A percentile compares a stretch with the other conserved stretches of the same genome.
phyloP scores from a whole-genome alignment of 148 eudicot genomes.

The Polygonum maritimum region DNA sequence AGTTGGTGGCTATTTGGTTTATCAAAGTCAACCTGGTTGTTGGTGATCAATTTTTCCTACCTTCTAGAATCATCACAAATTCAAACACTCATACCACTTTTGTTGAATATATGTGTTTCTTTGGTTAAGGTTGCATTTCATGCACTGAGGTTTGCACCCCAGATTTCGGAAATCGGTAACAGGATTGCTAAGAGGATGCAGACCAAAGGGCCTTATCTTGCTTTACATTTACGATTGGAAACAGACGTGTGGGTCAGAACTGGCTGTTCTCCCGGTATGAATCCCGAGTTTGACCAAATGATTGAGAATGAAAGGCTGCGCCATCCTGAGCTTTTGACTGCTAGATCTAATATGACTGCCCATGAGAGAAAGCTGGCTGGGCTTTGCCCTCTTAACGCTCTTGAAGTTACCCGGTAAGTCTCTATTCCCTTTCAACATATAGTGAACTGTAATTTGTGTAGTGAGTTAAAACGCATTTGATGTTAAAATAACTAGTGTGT shows the following conservation, averaged over 20 bases:
- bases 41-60: not conserved
- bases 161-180: slow-evolving; percentile 57
- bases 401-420: slow-evolving; percentile 74
- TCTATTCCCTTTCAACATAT: not conserved
- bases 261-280: slow-evolving; percentile 89
- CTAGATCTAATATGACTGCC: slow-evolving; percentile 77
- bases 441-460: not conserved
- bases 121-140: slow-evolving; percentile 79
- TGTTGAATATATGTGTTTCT: not conserved
- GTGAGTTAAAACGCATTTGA: not conserved
- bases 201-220: slow-evolving; percentile 76
- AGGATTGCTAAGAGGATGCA: slow-evolving; percentile 81
- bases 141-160: slow-evolving; percentile 80
- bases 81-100: not conserved
- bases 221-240: slow-evolving; percentile 90
- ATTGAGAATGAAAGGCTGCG: slow-evolving; percentile 52
- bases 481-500: not conserved
- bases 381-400: slow-evolving; percentile 83
- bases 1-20: not conserved
- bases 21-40: not conserved
- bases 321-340: slow-evolving; percentile 79
- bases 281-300: slow-evolving; percentile 52
- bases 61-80: not conserved
- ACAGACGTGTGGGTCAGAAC: slow-evolving; percentile 97
- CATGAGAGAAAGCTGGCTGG: slow-evolving; percentile 90